Percentiles rank a stretch among this genome's conserved stretches.
Evolutionary conservation across 148 eudicot species (phyloP).

Genomic region (Camellia japonica): DNA sequence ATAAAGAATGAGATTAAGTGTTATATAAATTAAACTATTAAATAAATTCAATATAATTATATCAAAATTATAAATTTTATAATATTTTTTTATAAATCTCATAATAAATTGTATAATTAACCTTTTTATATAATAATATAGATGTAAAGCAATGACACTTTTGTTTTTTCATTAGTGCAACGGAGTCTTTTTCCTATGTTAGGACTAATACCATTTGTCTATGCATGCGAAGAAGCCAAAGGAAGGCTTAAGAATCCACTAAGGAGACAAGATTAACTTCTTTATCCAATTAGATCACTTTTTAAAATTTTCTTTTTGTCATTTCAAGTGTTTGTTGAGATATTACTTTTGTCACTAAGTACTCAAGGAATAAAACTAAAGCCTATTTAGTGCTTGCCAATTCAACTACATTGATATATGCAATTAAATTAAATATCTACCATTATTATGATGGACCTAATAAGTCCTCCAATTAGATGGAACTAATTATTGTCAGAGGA

Average conservation of each 20-base stretch:
- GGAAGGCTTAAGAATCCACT: not conserved
- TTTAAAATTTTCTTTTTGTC: not conserved
- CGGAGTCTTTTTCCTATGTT: too few relatives aligned
- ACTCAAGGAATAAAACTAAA: not conserved
- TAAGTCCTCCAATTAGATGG: not conserved
- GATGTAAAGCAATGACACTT: not conserved
- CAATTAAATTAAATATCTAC: not conserved
- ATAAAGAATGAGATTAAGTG: too few relatives aligned
- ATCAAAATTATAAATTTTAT: too few relatives aligned
- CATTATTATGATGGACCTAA: not conserved
- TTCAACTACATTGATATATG: slow-evolving; percentile 23
- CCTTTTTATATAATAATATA: too few relatives aligned
- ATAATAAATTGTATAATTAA: too few relatives aligned
- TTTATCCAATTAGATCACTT: not conserved
- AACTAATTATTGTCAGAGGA: not conserved
- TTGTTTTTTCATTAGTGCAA: too few relatives aligned
- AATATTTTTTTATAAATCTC: too few relatives aligned
- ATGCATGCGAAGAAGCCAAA: too few relatives aligned
- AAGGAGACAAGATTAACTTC: not conserved
- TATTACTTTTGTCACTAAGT: slow-evolving; percentile 17
- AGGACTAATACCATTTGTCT: not conserved
- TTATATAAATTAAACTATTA: too few relatives aligned
- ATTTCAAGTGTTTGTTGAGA: slow-evolving; percentile 21
- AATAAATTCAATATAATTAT: too few relatives aligned
- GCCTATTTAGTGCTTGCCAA: slow-evolving; percentile 29